phyloP scores from a whole-genome alignment of 805 yeast species.

The Danielozyma ontarioensis region DNA sequence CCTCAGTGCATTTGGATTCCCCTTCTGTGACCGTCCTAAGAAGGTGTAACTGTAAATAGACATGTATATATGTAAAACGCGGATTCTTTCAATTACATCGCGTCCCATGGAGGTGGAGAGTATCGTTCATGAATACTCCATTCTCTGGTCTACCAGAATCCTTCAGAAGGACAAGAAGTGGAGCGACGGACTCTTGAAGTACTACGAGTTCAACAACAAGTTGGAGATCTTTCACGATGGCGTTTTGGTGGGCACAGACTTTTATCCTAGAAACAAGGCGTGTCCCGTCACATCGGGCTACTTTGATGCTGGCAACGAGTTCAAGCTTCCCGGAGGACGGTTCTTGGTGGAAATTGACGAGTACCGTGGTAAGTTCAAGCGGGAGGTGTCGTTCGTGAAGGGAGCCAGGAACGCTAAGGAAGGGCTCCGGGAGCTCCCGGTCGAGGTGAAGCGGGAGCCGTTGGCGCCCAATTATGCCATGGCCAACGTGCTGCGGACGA shows the following conservation, averaged over 20 bases:
- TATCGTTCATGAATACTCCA: slow-evolving; percentile 40
- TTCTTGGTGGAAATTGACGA: slow-evolving; percentile 27
- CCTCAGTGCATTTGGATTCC: slow-evolving; percentile 76
- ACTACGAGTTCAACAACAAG: slow-evolving; percentile 45
- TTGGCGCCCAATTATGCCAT: too few relatives aligned
- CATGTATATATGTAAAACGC: too few relatives aligned
- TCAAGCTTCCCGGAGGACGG: slow-evolving; percentile 20
- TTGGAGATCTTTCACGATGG: slow-evolving; percentile 37
- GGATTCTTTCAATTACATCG: too few relatives aligned
- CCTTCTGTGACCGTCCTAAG: slow-evolving; percentile 42
- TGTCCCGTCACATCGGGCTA: slow-evolving; percentile 12
- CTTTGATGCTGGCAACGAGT: slow-evolving; percentile 16
- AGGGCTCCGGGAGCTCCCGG: too few relatives aligned
- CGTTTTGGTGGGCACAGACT: slow-evolving; percentile 30
- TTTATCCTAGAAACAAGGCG: slow-evolving; percentile 17
- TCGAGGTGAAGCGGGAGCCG: too few relatives aligned
- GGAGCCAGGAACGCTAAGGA: background rate
- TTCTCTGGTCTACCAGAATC: slow-evolving; percentile 42
- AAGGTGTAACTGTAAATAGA: background rate
- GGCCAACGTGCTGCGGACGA: background rate
- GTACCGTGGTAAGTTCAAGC: slow-evolving; percentile 24
- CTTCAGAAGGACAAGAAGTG: slow-evolving; percentile 45
- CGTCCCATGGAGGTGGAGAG: too few relatives aligned
- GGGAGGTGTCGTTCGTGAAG: slow-evolving; percentile 33
- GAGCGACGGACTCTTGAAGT: slow-evolving; percentile 46